Evolutionary conservation across 495 filamentous ascomycete genomes (phyloP).

Genomic region (Talaromyces ruber): DNA sequence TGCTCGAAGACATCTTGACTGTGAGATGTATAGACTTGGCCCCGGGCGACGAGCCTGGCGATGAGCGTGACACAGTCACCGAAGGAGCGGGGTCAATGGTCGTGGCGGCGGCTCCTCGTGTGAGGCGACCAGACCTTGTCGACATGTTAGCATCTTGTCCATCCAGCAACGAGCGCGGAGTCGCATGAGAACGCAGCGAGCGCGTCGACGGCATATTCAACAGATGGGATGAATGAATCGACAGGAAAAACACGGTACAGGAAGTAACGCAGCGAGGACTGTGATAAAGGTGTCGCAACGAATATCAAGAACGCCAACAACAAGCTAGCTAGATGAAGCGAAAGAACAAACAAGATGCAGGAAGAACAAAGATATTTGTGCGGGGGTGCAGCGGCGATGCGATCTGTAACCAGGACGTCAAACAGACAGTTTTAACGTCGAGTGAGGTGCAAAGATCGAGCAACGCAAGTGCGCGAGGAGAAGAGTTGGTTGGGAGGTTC

Average conservation of each 20-base stretch:
- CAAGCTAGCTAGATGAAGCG: constrained; percentile 4
- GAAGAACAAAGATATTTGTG: constrained; percentile 4
- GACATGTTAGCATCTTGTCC: constrained; percentile 27
- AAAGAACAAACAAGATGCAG: constrained; percentile 7
- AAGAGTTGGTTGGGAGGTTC: background rate
- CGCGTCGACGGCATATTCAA: constrained; percentile 40
- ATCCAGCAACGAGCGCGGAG: constrained; percentile 29
- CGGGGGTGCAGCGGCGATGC: background rate
- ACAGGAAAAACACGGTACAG: constrained; percentile 6
- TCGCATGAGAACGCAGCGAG: constrained; percentile 38
- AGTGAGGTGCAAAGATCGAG: background rate
- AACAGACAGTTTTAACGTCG: background rate
- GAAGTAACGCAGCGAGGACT: background rate
- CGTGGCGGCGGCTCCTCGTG: constrained; percentile 18
- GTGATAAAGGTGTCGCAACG: background rate
- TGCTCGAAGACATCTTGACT: constrained; percentile 76
- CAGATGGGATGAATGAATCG: background rate
- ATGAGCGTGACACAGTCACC: constrained; percentile 47
- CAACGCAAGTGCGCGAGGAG: background rate
- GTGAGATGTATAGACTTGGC: constrained; percentile 65
- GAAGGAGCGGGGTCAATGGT: constrained; percentile 20
- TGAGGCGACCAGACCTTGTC: constrained; percentile 26
- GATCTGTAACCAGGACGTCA: background rate
- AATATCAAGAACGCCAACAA: constrained; percentile 1
- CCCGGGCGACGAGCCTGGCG: constrained; percentile 46